These are phyloP conservation scores for Takakia lepidozioides DNA, from an alignment of 225 moss, liverwort and hornwort species.

Conservation along the genomic window DNA sequence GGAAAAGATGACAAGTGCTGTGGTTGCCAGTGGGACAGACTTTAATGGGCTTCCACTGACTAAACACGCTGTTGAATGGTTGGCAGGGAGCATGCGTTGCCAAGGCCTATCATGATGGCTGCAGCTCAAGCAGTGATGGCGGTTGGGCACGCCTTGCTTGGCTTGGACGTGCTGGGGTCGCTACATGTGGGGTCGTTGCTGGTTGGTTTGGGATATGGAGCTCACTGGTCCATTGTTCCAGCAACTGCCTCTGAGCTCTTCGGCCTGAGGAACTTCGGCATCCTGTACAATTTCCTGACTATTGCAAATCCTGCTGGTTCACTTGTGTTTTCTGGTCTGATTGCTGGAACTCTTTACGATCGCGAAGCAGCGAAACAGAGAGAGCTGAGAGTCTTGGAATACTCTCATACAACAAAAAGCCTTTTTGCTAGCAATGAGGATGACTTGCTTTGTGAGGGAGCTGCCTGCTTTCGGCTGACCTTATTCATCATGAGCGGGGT, in stretches of 20 bases:
- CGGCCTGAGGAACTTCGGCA: conserved; percentile 32
- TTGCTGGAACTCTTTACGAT: conserved; percentile 42
- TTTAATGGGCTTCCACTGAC: neutral
- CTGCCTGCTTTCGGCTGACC: conserved; percentile 21
- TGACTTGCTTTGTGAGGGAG: conserved; percentile 11
- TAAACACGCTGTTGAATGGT: neutral
- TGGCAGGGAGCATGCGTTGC: conserved; percentile 51
- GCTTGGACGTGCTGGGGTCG: conserved; percentile 53
- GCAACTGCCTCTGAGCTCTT: conserved; percentile 44
- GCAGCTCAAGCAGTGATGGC: conserved; percentile 71
- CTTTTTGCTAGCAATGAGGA: conserved; percentile 3
- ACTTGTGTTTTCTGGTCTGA: conserved; percentile 26
- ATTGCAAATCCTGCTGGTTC: conserved; percentile 27
- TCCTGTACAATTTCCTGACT: conserved; percentile 40
- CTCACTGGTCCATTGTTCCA: conserved; percentile 35
- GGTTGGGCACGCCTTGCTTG: conserved; percentile 59
- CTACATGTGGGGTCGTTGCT: conserved; percentile 48
- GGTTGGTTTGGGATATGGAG: conserved; percentile 41
- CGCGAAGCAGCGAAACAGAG: conserved; percentile 25
- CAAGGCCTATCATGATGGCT: conserved; percentile 69
- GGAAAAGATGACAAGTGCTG: neutral
- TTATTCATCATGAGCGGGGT: conserved; percentile 32
- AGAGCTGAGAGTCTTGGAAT: no score
- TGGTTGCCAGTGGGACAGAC: neutral
- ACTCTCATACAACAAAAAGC: neutral